These are phyloP conservation scores for Barbarea vulgaris DNA, from an alignment of 345 rosid genomes.

Conservation along the genomic window DNA sequence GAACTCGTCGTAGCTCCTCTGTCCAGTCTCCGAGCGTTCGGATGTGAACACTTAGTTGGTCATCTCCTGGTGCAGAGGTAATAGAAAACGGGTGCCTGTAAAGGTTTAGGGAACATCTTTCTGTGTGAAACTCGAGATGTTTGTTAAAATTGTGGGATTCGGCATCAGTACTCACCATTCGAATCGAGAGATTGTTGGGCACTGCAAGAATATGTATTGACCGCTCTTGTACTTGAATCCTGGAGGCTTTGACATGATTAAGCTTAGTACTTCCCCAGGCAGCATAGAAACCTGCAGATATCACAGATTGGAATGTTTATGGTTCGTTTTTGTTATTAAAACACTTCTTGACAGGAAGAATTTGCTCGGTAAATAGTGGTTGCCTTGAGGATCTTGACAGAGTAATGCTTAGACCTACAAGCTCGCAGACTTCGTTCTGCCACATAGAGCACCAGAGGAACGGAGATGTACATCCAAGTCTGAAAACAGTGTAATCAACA, in stretches of 20 bases:
- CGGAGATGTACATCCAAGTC: conserved; percentile 95
- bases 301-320: conserved; percentile 9
- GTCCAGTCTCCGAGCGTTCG: conserved; percentile 97
- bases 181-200: conserved; percentile 76
- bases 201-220: conserved; percentile 89
- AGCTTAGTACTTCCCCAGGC: conserved; percentile 86
- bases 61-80: conserved; percentile 94
- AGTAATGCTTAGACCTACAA: conserved; percentile 71
- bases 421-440: conserved; percentile 79
- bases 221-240: conserved; percentile 94
- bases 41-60: conserved; percentile 84
- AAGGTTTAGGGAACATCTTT: conserved; percentile 17
- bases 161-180: conserved; percentile 65
- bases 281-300: conserved; percentile 70
- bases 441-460: conserved; percentile 74
- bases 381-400: conserved; percentile 77
- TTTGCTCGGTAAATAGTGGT: conserved; percentile 22
- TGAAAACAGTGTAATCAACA: conserved; percentile 37
- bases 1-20: conserved; percentile 67
- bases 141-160: not conserved
- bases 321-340: conserved; percentile 11
- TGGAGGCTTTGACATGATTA: conserved; percentile 83
- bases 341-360: not conserved
- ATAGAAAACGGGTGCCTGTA: conserved; percentile 94
- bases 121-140: conserved; percentile 19